Conservation (phyloP, 257 asterid genomes). For the Nicotiana otophora region DNA sequence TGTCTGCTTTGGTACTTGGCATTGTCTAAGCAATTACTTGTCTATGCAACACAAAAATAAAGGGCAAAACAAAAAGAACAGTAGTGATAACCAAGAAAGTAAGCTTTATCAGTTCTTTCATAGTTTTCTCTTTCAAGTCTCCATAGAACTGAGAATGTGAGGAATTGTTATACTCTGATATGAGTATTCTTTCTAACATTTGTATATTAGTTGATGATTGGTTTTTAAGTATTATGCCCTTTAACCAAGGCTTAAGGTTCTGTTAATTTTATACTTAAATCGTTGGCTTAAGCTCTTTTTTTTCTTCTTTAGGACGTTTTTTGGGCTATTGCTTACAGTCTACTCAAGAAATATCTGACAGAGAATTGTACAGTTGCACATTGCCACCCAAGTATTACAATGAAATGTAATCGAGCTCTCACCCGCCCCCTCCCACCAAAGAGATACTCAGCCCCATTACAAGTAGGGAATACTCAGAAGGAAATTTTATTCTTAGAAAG, state of each 20-base stretch:
- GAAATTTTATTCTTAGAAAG: background rate
- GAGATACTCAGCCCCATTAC: background rate
- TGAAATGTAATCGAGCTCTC: background rate
- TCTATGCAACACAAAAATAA: background rate
- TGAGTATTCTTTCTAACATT: background rate
- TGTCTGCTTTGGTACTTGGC: background rate
- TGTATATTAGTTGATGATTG: background rate
- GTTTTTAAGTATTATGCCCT: background rate
- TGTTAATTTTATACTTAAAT: background rate
- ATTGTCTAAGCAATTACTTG: background rate
- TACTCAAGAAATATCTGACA: background rate
- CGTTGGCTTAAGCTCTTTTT: background rate
- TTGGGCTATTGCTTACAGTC: background rate
- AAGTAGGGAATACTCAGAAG: background rate
- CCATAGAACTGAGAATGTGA: background rate
- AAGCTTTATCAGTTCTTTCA: background rate
- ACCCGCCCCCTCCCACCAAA: background rate
- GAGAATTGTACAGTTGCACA: background rate
- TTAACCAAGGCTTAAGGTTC: background rate
- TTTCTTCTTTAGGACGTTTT: background rate
- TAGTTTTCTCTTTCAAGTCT: background rate
- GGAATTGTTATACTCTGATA: background rate
- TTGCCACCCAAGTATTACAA: background rate
- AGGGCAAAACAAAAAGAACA: background rate
- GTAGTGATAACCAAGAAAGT: background rate